Conservation (phyloP, 352 stramenopile genomes). For the Pythium apleroticum region DNA sequence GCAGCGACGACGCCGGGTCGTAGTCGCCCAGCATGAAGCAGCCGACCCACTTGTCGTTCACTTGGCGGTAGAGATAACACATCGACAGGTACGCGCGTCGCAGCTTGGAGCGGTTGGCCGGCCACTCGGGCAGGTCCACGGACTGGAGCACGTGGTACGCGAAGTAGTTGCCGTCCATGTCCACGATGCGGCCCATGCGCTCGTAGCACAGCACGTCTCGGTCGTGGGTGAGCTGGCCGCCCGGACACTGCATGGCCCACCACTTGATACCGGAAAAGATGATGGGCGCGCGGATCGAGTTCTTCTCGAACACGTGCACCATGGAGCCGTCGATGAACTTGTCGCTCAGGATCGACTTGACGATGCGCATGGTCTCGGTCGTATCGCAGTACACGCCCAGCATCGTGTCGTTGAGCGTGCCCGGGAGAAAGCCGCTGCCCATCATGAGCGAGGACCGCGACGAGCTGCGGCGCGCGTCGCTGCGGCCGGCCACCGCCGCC, state of each 20-base stretch:
- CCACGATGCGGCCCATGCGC: slow-evolving; percentile 61
- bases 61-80: slow-evolving; percentile 63
- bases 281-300: slow-evolving; percentile 40
- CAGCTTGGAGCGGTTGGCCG: slow-evolving; percentile 34
- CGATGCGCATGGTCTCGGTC: slow-evolving; percentile 53
- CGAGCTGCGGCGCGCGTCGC: slow-evolving; percentile 1
- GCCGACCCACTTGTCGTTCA: slow-evolving; percentile 49
- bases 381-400: slow-evolving; percentile 47
- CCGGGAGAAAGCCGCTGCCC: slow-evolving; percentile 55
- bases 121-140: slow-evolving; percentile 59
- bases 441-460: slow-evolving; percentile 44
- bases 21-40: slow-evolving; percentile 61
- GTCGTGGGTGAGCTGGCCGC: slow-evolving; percentile 49
- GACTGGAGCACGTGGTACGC: slow-evolving; percentile 59
- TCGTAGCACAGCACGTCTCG: slow-evolving; percentile 58
- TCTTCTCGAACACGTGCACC: slow-evolving; percentile 57
- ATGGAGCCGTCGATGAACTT: slow-evolving; percentile 55
- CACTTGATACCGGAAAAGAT: slow-evolving; percentile 69
- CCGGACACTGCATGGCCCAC: slow-evolving; percentile 50
- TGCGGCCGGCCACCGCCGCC: neutral
- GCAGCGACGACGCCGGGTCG: slow-evolving; percentile 39
- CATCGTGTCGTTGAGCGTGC: slow-evolving; percentile 58
- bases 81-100: slow-evolving; percentile 45
- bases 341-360: slow-evolving; percentile 44
- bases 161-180: slow-evolving; percentile 52